Evolutionary conservation across 192 early-diverging fungal species (phyloP), one percentile per base, ranked within the genome.

Genomic region (Lunasporangiospora selenospora): DNA sequence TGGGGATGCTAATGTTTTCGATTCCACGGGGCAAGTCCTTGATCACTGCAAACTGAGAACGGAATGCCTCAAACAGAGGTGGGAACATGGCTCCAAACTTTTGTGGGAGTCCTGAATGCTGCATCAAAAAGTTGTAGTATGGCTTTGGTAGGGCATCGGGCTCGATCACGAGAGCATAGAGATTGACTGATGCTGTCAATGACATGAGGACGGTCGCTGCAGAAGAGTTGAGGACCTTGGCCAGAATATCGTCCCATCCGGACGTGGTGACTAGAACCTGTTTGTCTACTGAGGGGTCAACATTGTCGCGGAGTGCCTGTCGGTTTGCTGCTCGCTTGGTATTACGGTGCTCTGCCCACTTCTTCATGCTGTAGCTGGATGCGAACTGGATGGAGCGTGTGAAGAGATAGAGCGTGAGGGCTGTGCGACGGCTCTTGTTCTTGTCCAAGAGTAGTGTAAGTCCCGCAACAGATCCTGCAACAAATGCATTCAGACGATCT

Each of bases 351-450:
- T 66, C 65, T 1, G 73, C 75, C 85, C 82, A 89, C 21, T 80
- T 77, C 33, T 85, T 80, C 80, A 90, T 84, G 23, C 81, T 46
- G 82, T 87, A 88, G 33, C 85, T 79, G 3, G 76, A 75, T 36
- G 81, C 81, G 51, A 88, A 88, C 49, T 90, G 89, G 32, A 85
- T 32, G 3, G 83, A 83, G 31, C 89, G 78, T 8, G 89, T 86
- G 27, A 86, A 76, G 37, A 89, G 51, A 32, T 89, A 89, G 48
- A 91, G 62, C 6, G 86, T 82, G 40, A 91, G 82, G 2, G 89
- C 85, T 32, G 77, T 80, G 23, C 89, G 75, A 19, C 88, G 78
- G 30, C 77, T 78, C 30, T 73, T 58, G 75, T 80, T 85, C 29
- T 80, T 83, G 58, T 91, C 89, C 15, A 91, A 62, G 21, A 80